phyloP scores from a whole-genome alignment of 495 filamentous ascomycete species.

The Lophium mytilinum region DNA sequence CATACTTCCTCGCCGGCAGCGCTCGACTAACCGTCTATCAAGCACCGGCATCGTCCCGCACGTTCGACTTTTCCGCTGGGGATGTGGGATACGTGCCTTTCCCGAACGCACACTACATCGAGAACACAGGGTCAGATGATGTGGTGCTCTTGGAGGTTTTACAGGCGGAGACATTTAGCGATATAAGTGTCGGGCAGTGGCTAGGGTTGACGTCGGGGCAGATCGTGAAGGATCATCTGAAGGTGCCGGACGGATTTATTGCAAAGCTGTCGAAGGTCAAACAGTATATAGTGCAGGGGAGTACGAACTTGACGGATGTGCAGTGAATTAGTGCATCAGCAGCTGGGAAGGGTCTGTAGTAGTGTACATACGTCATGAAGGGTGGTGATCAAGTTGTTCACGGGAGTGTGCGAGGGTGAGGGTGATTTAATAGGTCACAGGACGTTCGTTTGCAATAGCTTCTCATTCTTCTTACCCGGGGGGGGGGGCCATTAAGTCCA shows the following conservation, averaged over 20 bases:
- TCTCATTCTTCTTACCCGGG: no score
- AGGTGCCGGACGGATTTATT: slow-evolving; percentile 12
- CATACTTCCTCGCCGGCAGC: slow-evolving; percentile 60
- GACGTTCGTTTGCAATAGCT: no score
- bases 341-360: no score
- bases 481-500: no score
- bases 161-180: slow-evolving; percentile 53
- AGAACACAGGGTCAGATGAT: slow-evolving; percentile 61
- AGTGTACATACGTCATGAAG: no score
- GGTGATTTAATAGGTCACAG: no score
- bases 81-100: slow-evolving; percentile 64
- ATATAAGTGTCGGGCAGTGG: slow-evolving; percentile 62
- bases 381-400: no score
- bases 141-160: slow-evolving; percentile 62
- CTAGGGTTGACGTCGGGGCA: slow-evolving; percentile 54
- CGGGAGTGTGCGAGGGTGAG: no score
- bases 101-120: slow-evolving; percentile 58
- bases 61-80: slow-evolving; percentile 67
- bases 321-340: no score
- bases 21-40: slow-evolving; percentile 61
- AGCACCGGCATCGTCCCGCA: slow-evolving; percentile 49
- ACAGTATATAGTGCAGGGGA: slow-evolving; percentile 25
- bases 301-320: slow-evolving; percentile 12
- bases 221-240: slow-evolving; percentile 39
- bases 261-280: slow-evolving; percentile 24